Conservation (phyloP, 2,329 filamentous ascomycete genomes). For the Sordariomycetes sp. region DNA sequence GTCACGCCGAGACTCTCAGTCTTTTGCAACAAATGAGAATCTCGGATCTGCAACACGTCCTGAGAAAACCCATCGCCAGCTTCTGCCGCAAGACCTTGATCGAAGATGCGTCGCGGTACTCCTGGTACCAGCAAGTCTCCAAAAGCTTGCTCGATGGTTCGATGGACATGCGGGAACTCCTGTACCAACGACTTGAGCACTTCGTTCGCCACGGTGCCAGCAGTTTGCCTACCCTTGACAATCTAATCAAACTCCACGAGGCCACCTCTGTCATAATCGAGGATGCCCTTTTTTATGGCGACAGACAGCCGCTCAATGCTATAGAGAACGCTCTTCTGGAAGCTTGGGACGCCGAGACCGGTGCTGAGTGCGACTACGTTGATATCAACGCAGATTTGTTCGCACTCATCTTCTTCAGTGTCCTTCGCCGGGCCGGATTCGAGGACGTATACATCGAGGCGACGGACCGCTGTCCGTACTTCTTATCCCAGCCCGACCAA, state of each 20-base stretch:
- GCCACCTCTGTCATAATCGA: conserved; percentile 14
- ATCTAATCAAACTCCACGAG: conserved; percentile 13
- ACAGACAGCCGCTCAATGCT: conserved; percentile 19
- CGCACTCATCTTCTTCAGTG: conserved; percentile 47
- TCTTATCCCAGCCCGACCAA: conserved; percentile 52
- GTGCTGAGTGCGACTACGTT: conserved; percentile 16
- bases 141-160: conserved; percentile 14
- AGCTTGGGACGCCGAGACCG: conserved; percentile 15
- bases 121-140: conserved; percentile 17
- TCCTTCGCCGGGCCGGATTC: conserved; percentile 44
- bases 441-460: conserved; percentile 56
- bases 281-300: conserved; percentile 18
- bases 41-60: conserved; percentile 11
- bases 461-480: conserved; percentile 51
- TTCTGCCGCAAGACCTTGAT: conserved; percentile 16
- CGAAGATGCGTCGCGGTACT: conserved; percentile 12
- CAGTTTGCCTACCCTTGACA: conserved; percentile 10
- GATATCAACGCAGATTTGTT: conserved; percentile 43
- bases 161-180: conserved; percentile 15
- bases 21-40: conserved; percentile 20
- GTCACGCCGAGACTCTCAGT: conserved; percentile 18
- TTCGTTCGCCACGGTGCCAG: conserved; percentile 15
- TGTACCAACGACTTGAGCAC: conserved; percentile 14
- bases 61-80: conserved; percentile 14
- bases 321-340: conserved; percentile 25